Evolutionary conservation across 106 monocot genomes (phyloP).

Genomic region (Dendrobium catenatum): DNA sequence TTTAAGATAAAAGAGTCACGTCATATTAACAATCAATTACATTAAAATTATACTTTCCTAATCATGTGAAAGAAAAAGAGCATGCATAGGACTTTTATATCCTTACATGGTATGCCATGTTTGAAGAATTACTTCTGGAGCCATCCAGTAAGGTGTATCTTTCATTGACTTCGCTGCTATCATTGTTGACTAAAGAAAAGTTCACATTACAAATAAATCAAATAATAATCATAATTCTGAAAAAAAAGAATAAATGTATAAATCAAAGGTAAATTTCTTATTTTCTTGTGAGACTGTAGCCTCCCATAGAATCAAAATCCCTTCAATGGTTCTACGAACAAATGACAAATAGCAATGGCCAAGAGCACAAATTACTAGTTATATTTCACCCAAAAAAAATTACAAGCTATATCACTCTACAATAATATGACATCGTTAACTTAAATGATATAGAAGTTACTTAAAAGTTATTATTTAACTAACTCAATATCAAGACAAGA

Average conservation of each 20-base stretch:
- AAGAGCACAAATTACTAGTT: neutral
- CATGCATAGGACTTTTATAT: neutral
- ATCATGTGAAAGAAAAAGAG: neutral
- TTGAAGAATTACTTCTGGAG: slow-evolving; percentile 91
- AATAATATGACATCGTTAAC: neutral
- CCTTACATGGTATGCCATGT: slow-evolving; percentile 91
- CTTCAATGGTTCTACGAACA: neutral
- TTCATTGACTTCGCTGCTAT: slow-evolving; percentile 95
- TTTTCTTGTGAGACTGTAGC: neutral
- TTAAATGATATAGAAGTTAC: neutral
- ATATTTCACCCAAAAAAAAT: no score
- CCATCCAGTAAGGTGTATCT: slow-evolving; percentile 99
- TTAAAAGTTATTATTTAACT: neutral
- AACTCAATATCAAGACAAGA: neutral
- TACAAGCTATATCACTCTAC: neutral
- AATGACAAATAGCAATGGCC: neutral
- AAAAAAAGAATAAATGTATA: neutral
- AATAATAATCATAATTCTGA: neutral
- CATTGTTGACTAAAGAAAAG: slow-evolving; percentile 62
- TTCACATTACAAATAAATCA: slow-evolving; percentile 6
- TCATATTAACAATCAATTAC: neutral
- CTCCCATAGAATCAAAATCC: neutral
- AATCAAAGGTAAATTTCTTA: neutral
- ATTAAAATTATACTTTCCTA: neutral
- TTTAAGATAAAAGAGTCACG: neutral